These are phyloP conservation scores for Fusarium veterinarium DNA, from an alignment of 2,329 filamentous ascomycete species.

Conservation along the genomic window DNA sequence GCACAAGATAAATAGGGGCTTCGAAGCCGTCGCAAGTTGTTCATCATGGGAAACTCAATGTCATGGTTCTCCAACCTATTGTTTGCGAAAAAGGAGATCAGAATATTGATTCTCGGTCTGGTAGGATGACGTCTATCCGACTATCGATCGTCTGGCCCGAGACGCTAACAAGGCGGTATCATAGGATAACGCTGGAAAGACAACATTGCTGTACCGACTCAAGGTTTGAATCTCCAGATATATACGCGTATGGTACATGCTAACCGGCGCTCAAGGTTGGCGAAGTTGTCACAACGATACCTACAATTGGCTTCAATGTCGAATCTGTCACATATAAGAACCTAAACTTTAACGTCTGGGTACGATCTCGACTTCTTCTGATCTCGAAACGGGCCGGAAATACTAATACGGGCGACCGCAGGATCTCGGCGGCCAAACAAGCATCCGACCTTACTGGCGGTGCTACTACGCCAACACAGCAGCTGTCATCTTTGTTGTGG, in stretches of 20 bases:
- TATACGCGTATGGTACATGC: background rate
- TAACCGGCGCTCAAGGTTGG: conserved; percentile 76
- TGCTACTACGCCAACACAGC: conserved; percentile 99
- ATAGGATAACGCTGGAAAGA: conserved; percentile 98
- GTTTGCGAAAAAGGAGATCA: conserved; percentile 96
- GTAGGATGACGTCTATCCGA: conserved; percentile 62
- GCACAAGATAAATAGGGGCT: conserved; percentile 18
- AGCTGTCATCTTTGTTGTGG: conserved; percentile 98
- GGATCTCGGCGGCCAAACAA: conserved; percentile 98
- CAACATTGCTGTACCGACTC: conserved; percentile 92
- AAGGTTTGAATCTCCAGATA: conserved; percentile 69
- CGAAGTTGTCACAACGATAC: conserved; percentile 98
- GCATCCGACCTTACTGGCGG: conserved; percentile 97
- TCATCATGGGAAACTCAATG: conserved; percentile 71
- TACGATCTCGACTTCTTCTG: conserved; percentile 57
- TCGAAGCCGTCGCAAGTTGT: conserved; percentile 23
- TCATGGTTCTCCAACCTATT: conserved; percentile 79
- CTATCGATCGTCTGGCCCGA: conserved; percentile 22
- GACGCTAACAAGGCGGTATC: conserved; percentile 26
- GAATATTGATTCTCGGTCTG: conserved; percentile 93
- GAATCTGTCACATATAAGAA: conserved; percentile 99
- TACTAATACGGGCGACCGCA: conserved; percentile 48
- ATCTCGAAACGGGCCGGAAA: background rate
- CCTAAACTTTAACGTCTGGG: conserved; percentile 98
- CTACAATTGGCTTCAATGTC: conserved; percentile 99